Evolutionary conservation across 2,329 filamentous ascomycete genomes (phyloP), one percentile per base, ranked within the genome.

Genomic region (Akanthomyces lecanii): DNA sequence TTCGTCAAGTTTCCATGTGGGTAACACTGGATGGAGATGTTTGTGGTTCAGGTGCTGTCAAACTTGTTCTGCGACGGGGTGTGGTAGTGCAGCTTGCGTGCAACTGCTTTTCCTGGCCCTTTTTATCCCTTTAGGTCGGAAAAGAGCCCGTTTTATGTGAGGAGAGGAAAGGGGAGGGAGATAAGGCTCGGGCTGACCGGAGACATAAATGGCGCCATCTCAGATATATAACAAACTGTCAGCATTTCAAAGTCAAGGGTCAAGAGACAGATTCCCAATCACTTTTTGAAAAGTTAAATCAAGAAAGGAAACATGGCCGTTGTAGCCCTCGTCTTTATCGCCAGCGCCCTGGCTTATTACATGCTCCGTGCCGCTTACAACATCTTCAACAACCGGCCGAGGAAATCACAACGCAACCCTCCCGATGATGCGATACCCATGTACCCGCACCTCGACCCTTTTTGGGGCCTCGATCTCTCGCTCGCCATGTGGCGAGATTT

Each of bases 401-500:
- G 18, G 2, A 54, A 54, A n/a, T 4, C 23, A 4, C 5, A 36
- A 2, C 4, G n/a, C 16, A 28, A 10, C 16, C n/a, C 45, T 5
- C 6, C 14, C 28, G 7, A 14, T 10, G 48, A 54, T 38, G 58
- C 11, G 11, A 6, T 45, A 18, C 23, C 38, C 5, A 16, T n/a
- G 10, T 62, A 62, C 30, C 60, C 60, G 18, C 60, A 62, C 36
- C 42, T 55, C 5, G 51, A 55, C 1, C 60, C 33, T 0, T 42
- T 62, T 18, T 55, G 61, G 61, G 61, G 54, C 4, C 54, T 63
- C 23, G 61, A 63, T 16, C n/a, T 63, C 18, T 57, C 53, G 14
- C 25, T 63, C 11, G 45, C 21, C 30, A 63, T 63, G 60, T 63
- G 61, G 54, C 47, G 48, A 3, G 61, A 63, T 28, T 63, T 59